Conservation (phyloP, 2,329 filamentous ascomycete species). For the Hansfordia pulvinata region DNA sequence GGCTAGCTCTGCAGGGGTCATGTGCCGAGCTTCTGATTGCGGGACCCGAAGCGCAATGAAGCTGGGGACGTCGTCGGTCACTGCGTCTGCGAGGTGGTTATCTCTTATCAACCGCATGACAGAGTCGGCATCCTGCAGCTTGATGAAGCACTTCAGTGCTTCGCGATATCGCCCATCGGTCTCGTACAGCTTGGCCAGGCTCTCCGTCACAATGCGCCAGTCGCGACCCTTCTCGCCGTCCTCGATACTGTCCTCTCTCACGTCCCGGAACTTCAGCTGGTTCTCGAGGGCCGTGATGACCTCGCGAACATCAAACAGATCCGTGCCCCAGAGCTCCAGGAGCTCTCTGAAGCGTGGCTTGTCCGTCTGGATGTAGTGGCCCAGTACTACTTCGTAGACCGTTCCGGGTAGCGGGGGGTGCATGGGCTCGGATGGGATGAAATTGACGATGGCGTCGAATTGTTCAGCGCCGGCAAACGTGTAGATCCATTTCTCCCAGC, state of each 20-base stretch:
- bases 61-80: conserved; percentile 79
- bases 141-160: conserved; percentile 79
- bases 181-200: conserved; percentile 72
- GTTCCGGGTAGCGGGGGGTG: conserved; percentile 65
- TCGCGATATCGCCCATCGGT: conserved; percentile 70
- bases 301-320: conserved; percentile 67
- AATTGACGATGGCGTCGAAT: conserved; percentile 79
- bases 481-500: conserved; percentile 96
- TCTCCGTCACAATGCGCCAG: conserved; percentile 81
- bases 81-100: conserved; percentile 77
- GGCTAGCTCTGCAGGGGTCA: conserved; percentile 58
- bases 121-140: conserved; percentile 79
- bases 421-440: conserved; percentile 67
- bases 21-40: conserved; percentile 50
- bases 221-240: conserved; percentile 61
- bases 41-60: conserved; percentile 82
- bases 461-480: conserved; percentile 75
- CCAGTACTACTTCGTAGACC: conserved; percentile 80
- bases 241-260: conserved; percentile 63
- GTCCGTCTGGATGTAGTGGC: conserved; percentile 74
- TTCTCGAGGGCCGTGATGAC: conserved; percentile 71
- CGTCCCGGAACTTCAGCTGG: conserved; percentile 63
- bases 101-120: conserved; percentile 78
- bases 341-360: conserved; percentile 64
- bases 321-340: conserved; percentile 70